Conservation (phyloP, 169 alveolate species). For the Babesia bovis region DNA sequence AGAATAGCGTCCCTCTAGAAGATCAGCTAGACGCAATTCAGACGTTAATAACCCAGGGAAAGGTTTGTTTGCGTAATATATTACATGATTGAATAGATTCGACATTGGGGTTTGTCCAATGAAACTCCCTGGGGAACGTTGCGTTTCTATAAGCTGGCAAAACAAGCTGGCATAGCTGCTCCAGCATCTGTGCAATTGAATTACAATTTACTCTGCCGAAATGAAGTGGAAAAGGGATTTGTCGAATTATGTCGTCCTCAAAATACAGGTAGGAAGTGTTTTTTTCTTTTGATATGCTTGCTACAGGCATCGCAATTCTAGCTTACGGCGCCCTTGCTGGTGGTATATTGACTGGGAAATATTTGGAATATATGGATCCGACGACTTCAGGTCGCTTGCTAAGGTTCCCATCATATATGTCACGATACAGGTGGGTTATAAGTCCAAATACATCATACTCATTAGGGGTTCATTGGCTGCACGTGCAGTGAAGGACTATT, state of each 20-base stretch:
- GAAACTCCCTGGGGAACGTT: constrained; percentile 83
- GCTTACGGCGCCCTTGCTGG: constrained; percentile 85
- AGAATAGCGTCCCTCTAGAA: constrained; percentile 62
- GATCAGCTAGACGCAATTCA: constrained; percentile 79
- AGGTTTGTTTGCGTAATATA: constrained; percentile 48
- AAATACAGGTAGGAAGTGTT: constrained; percentile 66
- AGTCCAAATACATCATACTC: no score
- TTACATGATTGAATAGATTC: constrained; percentile 44
- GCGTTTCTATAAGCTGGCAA: constrained; percentile 70
- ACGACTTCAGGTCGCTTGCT: constrained; percentile 82
- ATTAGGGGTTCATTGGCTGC: constrained; percentile 84
- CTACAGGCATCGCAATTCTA: constrained; percentile 62
- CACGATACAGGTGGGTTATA: constrained; percentile 64
- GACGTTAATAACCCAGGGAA: constrained; percentile 71
- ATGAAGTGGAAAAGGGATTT: constrained; percentile 83
- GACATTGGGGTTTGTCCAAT: constrained; percentile 84
- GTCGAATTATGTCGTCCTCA: constrained; percentile 82
- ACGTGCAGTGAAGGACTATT: constrained; percentile 74
- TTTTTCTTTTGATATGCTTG: not conserved
- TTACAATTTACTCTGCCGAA: constrained; percentile 79
- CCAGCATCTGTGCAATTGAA: constrained; percentile 79
- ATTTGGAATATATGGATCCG: constrained; percentile 78
- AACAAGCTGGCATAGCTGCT: constrained; percentile 64
- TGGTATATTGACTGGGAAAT: constrained; percentile 82
- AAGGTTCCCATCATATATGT: constrained; percentile 82